Conservation (phyloP, 768 basidiomycete species). For the Rhizopogon roseolus region DNA sequence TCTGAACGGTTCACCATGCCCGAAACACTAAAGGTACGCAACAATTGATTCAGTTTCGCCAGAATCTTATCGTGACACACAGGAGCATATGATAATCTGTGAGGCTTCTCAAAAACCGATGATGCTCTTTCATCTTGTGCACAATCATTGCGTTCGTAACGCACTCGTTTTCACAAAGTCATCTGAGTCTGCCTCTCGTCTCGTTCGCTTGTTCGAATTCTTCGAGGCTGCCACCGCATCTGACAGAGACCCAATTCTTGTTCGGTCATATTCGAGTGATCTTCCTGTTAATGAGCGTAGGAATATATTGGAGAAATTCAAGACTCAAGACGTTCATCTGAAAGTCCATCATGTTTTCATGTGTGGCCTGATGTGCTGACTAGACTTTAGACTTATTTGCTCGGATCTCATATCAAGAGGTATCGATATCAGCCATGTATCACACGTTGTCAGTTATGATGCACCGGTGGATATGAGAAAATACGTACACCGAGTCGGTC, state of each 20-base stretch:
- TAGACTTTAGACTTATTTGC: conserved; percentile 72
- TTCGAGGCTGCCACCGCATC: conserved; percentile 53
- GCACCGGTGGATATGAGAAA: conserved; percentile 96
- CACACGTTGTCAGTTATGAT: conserved; percentile 94
- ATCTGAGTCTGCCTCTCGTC: conserved; percentile 81
- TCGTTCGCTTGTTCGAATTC: conserved; percentile 76
- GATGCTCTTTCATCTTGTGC: conserved; percentile 82
- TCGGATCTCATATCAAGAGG: conserved; percentile 96
- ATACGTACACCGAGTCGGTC: conserved; percentile 95
- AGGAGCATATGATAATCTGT: conserved; percentile 89
- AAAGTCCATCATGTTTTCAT: conserved; percentile 31
- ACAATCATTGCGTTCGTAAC: conserved; percentile 52
- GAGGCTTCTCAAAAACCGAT: conserved; percentile 81
- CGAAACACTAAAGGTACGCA: conserved; percentile 60
- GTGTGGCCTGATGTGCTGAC: neutral
- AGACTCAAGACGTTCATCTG: conserved; percentile 78
- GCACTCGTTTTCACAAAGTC: conserved; percentile 97
- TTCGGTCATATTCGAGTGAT: conserved; percentile 85
- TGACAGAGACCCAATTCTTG: conserved; percentile 31
- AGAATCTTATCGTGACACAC: conserved; percentile 1
- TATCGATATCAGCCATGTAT: conserved; percentile 89
- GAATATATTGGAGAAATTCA: conserved; percentile 75
- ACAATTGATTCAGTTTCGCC: neutral
- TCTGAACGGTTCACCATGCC: conserved; percentile 85
- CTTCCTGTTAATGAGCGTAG: conserved; percentile 69